Evolutionary conservation across 345 rosid species (phyloP), one percentile per base, ranked within the genome.

Genomic region (Ricinus communis): DNA sequence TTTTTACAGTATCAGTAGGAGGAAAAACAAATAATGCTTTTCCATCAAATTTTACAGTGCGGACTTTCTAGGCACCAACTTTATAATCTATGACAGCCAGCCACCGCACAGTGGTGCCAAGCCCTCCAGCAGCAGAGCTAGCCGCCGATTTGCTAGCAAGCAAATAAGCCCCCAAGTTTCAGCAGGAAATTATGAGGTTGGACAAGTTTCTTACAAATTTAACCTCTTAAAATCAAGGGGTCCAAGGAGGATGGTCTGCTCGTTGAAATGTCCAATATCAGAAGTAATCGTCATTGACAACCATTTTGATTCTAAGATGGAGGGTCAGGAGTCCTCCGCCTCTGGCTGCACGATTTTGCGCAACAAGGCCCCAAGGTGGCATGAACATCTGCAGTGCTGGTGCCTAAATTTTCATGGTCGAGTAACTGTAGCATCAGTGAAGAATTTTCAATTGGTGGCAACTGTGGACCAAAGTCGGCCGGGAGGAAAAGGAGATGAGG

Each of bases 311-410:
- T 21, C 78, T 33, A 76, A 83, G 77, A 78, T 58, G 77, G 85
- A 79, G 74, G 84, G 70, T 62, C 43, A 71, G 0, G 86, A 83
- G 57, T 71, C 80, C 43, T 80, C 74, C 1, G 65, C 38, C 65
- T 58, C 87, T 4, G 77, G 82, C 4, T 70, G 38, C 22, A 81
- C 94, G 40, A 68, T 88, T 70, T 82, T 94, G 71, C 85, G 78
- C 68, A 94, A 91, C 79, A 94, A 94, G 79, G 93, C 96, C 19
- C 97, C 97, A 1, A 88, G 97, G 80, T 94, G 98, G 98, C 96
- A 91, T 30, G 97, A 91, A 36, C 95, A 91, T 78, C 75, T 94
- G 65, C 98, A 94, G 73, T 94, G 98, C 84, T 94, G 96, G 96
- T 91, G 97, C 82, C 79, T 94, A 73, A 94, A 94, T 79, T 91